Conservation (phyloP, 1,284 basidiomycete species). For the Irpex lacteus region DNA sequence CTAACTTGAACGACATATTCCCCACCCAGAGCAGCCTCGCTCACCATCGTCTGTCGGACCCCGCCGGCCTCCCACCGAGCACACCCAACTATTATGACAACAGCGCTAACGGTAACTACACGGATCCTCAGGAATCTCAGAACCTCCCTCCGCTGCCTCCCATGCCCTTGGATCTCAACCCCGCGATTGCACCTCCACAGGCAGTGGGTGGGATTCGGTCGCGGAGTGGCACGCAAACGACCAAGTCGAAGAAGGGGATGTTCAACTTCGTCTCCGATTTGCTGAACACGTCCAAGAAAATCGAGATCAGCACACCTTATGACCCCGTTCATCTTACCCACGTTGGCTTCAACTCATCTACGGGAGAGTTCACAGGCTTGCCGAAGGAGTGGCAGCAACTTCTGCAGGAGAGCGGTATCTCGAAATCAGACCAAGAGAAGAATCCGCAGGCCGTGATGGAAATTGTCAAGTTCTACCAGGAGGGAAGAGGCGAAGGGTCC, state of each 20-base stretch:
- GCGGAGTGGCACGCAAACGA: slow-evolving; percentile 60
- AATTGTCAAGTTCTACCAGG: slow-evolving; percentile 98
- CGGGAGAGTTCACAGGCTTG: slow-evolving; percentile 96
- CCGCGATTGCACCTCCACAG: slow-evolving; percentile 23
- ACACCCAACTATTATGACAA: slow-evolving; percentile 22
- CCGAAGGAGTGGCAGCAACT: slow-evolving; percentile 99
- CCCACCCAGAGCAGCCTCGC: slow-evolving; percentile 33
- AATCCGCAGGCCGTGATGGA: slow-evolving; percentile 99
- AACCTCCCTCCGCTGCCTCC: slow-evolving; percentile 35
- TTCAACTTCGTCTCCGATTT: slow-evolving; percentile 80
- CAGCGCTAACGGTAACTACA: slow-evolving; percentile 9
- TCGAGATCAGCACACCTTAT: slow-evolving; percentile 96
- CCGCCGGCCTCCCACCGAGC: slow-evolving; percentile 36
- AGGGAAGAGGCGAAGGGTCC: slow-evolving; percentile 62
- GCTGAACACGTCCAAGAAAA: slow-evolving; percentile 65
- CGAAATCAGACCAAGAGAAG: slow-evolving; percentile 92
- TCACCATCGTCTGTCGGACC: slow-evolving; percentile 52
- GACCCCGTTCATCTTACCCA: slow-evolving; percentile 99
- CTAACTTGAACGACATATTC: slow-evolving; percentile 72
- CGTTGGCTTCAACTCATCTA: slow-evolving; percentile 98
- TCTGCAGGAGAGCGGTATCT: slow-evolving; percentile 95
- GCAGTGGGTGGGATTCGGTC: slow-evolving; percentile 42
- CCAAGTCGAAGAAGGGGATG: slow-evolving; percentile 73
- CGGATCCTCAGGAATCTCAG: slow-evolving; percentile 25
- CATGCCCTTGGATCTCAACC: slow-evolving; percentile 26